phyloP scores from a whole-genome alignment of 768 basidiomycete species.

The Candolleomyces eurysporus region DNA sequence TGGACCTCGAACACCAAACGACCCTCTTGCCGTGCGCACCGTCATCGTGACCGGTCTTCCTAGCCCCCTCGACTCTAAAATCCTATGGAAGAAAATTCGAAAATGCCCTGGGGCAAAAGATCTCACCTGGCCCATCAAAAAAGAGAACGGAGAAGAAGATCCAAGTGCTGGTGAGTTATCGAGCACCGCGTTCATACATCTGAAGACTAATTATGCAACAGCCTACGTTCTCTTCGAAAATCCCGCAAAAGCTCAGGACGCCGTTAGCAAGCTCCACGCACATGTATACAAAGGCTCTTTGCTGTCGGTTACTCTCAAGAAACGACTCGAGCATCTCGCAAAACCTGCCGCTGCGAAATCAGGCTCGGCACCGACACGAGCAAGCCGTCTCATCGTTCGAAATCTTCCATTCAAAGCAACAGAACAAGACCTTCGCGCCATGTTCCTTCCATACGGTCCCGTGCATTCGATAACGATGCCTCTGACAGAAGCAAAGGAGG shows the following conservation, averaged over 20 bases:
- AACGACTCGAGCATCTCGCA: conserved; percentile 67
- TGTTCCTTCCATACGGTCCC: conserved; percentile 86
- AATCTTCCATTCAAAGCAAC: conserved; percentile 86
- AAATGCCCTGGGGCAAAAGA: conserved; percentile 78
- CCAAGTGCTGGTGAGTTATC: conserved; percentile 8
- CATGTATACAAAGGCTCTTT: conserved; percentile 89
- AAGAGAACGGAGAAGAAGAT: conserved; percentile 40
- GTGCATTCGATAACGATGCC: conserved; percentile 87
- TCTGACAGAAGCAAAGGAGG: conserved; percentile 24
- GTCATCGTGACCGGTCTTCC: conserved; percentile 77
- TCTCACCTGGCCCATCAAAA: conserved; percentile 65
- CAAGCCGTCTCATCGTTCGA: conserved; percentile 83
- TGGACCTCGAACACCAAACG: conserved; percentile 40
- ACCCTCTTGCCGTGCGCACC: conserved; percentile 82
- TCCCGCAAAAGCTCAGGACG: conserved; percentile 64
- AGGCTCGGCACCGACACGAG: conserved; percentile 53
- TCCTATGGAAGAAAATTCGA: conserved; percentile 82
- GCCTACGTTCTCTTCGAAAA: conserved; percentile 75
- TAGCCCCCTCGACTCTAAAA: conserved; percentile 55
- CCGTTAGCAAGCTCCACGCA: conserved; percentile 81
- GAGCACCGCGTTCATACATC: too few relatives aligned
- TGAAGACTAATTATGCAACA: conserved; percentile 15
- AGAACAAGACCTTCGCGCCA: conserved; percentile 78
- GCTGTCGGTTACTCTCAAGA: conserved; percentile 85
- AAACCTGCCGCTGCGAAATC: conserved; percentile 36